Conservation (phyloP, 768 basidiomycete genomes). For the Pleurotus platypus region DNA sequence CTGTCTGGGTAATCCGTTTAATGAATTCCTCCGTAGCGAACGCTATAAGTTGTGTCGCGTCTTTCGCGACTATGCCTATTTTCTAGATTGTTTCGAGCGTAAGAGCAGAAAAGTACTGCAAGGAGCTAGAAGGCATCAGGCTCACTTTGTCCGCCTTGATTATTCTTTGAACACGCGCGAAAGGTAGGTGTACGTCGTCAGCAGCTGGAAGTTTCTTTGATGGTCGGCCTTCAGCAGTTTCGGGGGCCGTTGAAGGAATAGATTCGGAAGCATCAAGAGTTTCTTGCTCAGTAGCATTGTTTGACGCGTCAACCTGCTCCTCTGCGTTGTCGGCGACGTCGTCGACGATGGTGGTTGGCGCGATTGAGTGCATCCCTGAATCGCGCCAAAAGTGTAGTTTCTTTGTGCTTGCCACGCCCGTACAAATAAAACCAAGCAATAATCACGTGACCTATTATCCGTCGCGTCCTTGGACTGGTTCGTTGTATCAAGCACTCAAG, state of each 20-base stretch:
- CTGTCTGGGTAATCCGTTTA: slow-evolving; percentile 65
- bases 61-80: slow-evolving; percentile 69
- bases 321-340: no score
- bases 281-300: no score
- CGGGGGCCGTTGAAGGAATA: not conserved
- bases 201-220: not conserved
- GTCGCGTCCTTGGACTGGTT: no score
- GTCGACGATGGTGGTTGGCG: no score
- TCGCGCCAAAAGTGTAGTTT: no score
- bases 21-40: slow-evolving; percentile 90
- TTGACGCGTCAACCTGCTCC: no score
- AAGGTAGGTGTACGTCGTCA: slow-evolving; percentile 57
- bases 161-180: slow-evolving; percentile 78
- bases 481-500: no score
- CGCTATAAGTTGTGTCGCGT: slow-evolving; percentile 76
- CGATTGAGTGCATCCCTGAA: no score
- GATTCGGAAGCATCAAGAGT: no score
- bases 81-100: slow-evolving; percentile 41
- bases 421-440: no score
- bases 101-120: not conserved
- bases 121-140: not conserved
- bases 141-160: slow-evolving; percentile 81
- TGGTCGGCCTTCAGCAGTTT: not conserved
- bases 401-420: no score
- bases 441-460: no score